These are phyloP conservation scores for Tuber magnatum DNA, from an alignment of 495 filamentous ascomycete species.

Conservation along the genomic window DNA sequence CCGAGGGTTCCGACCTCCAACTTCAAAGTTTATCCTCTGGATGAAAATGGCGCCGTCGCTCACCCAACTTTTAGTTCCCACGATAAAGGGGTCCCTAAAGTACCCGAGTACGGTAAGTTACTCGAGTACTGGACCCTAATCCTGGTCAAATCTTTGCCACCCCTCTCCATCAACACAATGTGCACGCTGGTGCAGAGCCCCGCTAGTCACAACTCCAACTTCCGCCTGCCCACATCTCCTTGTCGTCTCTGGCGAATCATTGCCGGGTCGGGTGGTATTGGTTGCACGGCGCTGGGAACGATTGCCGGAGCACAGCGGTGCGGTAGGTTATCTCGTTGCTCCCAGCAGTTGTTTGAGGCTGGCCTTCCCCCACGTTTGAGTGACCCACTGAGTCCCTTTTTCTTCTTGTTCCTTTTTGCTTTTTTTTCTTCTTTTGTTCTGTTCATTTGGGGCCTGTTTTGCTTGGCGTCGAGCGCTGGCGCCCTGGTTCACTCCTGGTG, in stretches of 20 bases:
- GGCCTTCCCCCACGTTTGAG: background rate
- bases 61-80: too few species aligned
- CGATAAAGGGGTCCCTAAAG: too few species aligned
- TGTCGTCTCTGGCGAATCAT: background rate
- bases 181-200: background rate
- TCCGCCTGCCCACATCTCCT: background rate
- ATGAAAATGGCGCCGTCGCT: too few species aligned
- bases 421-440: background rate
- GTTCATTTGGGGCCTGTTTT: background rate
- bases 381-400: background rate
- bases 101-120: too few species aligned
- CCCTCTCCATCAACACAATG: background rate
- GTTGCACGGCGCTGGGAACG: background rate
- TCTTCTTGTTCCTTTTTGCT: background rate
- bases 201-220: background rate
- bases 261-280: background rate
- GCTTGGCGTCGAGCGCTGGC: background rate
- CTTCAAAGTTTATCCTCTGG: too few species aligned
- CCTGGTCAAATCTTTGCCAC: too few species aligned
- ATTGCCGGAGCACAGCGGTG: background rate
- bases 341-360: background rate
- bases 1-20: too few species aligned
- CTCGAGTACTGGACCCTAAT: too few species aligned
- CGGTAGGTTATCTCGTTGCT: background rate
- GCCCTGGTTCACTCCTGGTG: background rate